phyloP scores from a whole-genome alignment of 345 rosid species.

The Citrus inodora region DNA sequence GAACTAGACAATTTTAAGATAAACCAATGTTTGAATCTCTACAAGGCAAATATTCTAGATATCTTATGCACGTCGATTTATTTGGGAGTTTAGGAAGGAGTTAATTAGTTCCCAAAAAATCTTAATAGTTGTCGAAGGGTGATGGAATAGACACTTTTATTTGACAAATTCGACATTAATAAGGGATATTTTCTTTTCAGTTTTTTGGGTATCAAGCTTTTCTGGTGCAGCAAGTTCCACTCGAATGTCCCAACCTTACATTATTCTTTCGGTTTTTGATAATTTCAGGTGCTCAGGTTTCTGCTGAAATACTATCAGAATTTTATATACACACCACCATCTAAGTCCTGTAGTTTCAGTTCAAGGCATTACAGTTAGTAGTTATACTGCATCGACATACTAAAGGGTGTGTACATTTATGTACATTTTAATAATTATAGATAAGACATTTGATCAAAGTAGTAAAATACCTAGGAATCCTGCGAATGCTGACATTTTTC shows the following conservation, averaged over 20 bases:
- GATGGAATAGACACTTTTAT: not conserved
- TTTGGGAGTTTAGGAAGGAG: not conserved
- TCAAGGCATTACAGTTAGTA: not conserved
- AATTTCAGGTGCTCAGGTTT: not conserved
- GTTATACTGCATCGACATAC: no score
- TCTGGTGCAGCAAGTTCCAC: not conserved
- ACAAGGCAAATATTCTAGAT: no score
- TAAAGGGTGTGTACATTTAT: not conserved
- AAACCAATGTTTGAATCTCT: no score
- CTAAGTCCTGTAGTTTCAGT: not conserved
- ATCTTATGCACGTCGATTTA: not conserved
- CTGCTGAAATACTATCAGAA: not conserved
- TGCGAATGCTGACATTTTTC: conserved; percentile 53
- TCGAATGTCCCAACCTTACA: not conserved
- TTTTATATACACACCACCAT: not conserved
- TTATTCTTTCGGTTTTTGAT: not conserved
- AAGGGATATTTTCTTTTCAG: not conserved
- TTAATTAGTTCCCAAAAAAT: not conserved
- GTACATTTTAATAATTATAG: not conserved
- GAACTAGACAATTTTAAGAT: not conserved
- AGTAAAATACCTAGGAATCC: conserved; percentile 53
- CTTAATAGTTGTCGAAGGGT: not conserved
- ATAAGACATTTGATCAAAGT: no score
- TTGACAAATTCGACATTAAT: not conserved
- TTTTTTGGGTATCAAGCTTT: not conserved